A percentile compares a stretch with the other conserved stretches of the same genome.
These are phyloP conservation scores for Apiotrichum domesticum DNA, from an alignment of 1,284 basidiomycete species.

Conservation along the genomic window DNA sequence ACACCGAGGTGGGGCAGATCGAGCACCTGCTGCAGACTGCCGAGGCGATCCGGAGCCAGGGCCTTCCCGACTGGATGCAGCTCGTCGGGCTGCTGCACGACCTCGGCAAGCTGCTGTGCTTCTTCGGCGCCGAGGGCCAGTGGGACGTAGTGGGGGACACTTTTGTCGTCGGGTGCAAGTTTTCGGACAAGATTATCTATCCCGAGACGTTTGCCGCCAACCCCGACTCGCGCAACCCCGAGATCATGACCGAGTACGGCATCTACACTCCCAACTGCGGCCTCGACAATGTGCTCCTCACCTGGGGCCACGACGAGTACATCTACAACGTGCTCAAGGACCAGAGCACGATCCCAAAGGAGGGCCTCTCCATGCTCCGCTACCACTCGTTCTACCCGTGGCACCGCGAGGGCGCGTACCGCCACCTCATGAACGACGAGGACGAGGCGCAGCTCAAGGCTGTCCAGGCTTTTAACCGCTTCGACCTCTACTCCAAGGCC, in stretches of 20 bases:
- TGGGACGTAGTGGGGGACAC: conserved; percentile 87
- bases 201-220: conserved; percentile 70
- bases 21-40: conserved; percentile 87
- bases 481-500: conserved; percentile 79
- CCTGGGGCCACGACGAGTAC: conserved; percentile 77
- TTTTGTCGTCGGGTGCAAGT: conserved; percentile 74
- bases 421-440: conserved; percentile 63
- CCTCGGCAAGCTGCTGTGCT: conserved; percentile 70
- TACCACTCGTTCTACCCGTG: conserved; percentile 96
- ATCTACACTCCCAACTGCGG: conserved; percentile 76
- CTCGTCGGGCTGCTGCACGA: conserved; percentile 78
- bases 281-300: conserved; percentile 81
- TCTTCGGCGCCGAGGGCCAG: conserved; percentile 69
- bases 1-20: conserved; percentile 64
- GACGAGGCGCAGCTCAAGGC: conserved; percentile 38
- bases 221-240: conserved; percentile 61
- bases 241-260: conserved; percentile 69
- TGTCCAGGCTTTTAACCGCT: conserved; percentile 49
- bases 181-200: conserved; percentile 67
- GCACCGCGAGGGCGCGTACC: conserved; percentile 78
- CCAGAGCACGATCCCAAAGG: conserved; percentile 58
- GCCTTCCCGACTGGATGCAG: conserved; percentile 68
- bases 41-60: conserved; percentile 80
- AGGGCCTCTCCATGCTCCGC: conserved; percentile 82
- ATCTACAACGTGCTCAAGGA: conserved; percentile 26